These are phyloP conservation scores for Colletotrichum somersetense DNA, from an alignment of 2,329 filamentous ascomycete species.

Conservation along the genomic window DNA sequence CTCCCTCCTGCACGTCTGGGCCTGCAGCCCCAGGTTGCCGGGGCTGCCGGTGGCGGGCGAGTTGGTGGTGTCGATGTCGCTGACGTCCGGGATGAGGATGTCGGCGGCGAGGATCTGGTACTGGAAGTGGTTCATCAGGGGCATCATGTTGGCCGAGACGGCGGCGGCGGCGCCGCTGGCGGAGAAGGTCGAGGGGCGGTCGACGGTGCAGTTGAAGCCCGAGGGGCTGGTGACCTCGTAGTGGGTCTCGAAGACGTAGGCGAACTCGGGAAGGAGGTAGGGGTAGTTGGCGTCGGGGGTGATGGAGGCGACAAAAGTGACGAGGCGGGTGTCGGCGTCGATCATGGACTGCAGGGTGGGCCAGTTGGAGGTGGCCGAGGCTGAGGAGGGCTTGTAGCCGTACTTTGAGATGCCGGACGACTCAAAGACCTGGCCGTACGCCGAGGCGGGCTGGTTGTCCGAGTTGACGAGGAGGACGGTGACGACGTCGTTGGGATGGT, in stretches of 20 bases:
- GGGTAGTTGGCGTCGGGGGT: slow-evolving; percentile 58
- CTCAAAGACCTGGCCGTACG: slow-evolving; percentile 68
- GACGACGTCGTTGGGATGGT: slow-evolving; percentile 79
- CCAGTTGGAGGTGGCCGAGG: slow-evolving; percentile 66
- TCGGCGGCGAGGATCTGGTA: slow-evolving; percentile 67
- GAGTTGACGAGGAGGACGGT: slow-evolving; percentile 81
- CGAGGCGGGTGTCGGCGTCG: slow-evolving; percentile 70
- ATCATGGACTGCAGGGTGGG: slow-evolving; percentile 81
- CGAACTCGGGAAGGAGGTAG: slow-evolving; percentile 74
- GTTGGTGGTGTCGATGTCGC: slow-evolving; percentile 74
- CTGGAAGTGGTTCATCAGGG: slow-evolving; percentile 86
- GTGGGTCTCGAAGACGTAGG: slow-evolving; percentile 78
- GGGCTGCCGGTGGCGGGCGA: slow-evolving; percentile 63
- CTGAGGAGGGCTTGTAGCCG: slow-evolving; percentile 68
- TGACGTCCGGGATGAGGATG: slow-evolving; percentile 73
- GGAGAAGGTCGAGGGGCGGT: slow-evolving; percentile 70
- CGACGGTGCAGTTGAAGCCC: slow-evolving; percentile 79
- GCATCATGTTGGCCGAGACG: slow-evolving; percentile 70
- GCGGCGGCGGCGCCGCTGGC: slow-evolving; percentile 61
- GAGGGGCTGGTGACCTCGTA: slow-evolving; percentile 72
- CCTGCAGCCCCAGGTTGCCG: slow-evolving; percentile 69
- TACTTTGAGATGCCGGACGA: slow-evolving; percentile 71
- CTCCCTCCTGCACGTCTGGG: slow-evolving; percentile 64
- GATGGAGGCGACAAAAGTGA: slow-evolving; percentile 76
- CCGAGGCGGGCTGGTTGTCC: slow-evolving; percentile 66